Evolutionary conservation across 768 basidiomycete species (phyloP), one percentile per base, ranked within the genome.

Genomic region (Russula lepida): DNA sequence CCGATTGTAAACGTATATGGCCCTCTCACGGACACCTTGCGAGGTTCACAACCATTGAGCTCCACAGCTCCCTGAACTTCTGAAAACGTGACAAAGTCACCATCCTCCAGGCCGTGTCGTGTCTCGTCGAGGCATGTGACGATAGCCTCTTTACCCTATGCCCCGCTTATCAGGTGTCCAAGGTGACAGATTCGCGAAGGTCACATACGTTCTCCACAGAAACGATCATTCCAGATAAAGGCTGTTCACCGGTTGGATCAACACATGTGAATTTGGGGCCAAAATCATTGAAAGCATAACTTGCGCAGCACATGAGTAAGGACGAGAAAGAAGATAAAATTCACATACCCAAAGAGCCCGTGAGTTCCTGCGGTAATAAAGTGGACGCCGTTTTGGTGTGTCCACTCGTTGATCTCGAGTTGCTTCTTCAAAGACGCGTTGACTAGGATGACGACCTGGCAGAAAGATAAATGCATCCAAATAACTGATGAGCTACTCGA

Each of bases 1-100:
- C 97, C 95, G 59, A 99, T 95, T 32, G 88, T 78, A 74, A 99
- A 99, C 0, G 97, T 98, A 71, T 98, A 99, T 0, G 97, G 97
- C 2, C 95, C 97, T 70, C 95, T 98, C 64, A 95, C 92, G 17
- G 88, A 78, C 39, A 99, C 76, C 73, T 95, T 98, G 55, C 93
- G 81, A 19, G 97, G 92, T 70, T 95, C 89, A 69, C 91, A 92
- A 4, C 79, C 88, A 67, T 98, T 98, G 33, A 98, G 74, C 69
- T 91, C 90, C 27, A 81, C 78, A 92, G 97, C 95, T 37, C 97
- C 97, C 73, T 95, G 88, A 27, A 99, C 85, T 75, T 99, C 97
- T 19, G 84, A 81, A 76, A 99, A 98, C 5, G 97, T 95, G 25
- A 98, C 95, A 68, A 86, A 98, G 70, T 98, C 93, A 17, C 97